Percentiles rank a stretch among this genome's conserved stretches.
These are phyloP conservation scores for Salvia miltiorrhiza DNA, from an alignment of 257 asterid genomes.

Conservation along the genomic window DNA sequence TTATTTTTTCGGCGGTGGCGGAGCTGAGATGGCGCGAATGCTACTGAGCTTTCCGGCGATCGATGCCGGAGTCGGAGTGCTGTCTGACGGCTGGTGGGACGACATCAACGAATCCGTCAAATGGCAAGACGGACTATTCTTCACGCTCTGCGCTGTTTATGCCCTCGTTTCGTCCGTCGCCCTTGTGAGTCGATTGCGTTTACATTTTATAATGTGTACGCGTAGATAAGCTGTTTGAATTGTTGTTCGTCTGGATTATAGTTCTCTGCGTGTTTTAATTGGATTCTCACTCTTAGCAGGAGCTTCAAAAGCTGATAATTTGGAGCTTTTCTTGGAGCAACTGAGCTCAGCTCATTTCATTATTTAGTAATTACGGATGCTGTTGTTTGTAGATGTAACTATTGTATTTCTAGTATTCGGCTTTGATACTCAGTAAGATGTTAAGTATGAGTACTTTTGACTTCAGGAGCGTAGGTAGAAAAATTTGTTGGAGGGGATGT, in stretches of 20 bases:
- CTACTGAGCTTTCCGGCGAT: constrained; percentile 46
- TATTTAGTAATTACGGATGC: not conserved
- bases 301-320: not conserved
- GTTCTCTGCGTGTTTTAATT: not conserved
- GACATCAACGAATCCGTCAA: constrained; percentile 64
- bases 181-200: constrained; percentile 46
- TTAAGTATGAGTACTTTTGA: not conserved
- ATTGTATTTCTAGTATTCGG: not conserved
- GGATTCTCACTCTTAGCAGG: not conserved
- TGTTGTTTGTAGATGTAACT: not conserved
- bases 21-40: constrained; percentile 50
- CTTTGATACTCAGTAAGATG: too few species aligned
- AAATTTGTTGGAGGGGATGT: too few species aligned
- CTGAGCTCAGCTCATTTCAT: constrained; percentile 12
- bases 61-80: constrained; percentile 29
- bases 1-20: not conserved
- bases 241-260: not conserved
- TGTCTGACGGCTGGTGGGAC: constrained; percentile 63
- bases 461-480: too few species aligned
- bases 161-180: constrained; percentile 83
- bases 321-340: not conserved
- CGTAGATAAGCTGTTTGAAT: not conserved
- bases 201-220: not conserved
- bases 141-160: constrained; percentile 66
- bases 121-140: constrained; percentile 91